phyloP scores from a whole-genome alignment of 345 rosid genomes.

The Brassica cretica region DNA sequence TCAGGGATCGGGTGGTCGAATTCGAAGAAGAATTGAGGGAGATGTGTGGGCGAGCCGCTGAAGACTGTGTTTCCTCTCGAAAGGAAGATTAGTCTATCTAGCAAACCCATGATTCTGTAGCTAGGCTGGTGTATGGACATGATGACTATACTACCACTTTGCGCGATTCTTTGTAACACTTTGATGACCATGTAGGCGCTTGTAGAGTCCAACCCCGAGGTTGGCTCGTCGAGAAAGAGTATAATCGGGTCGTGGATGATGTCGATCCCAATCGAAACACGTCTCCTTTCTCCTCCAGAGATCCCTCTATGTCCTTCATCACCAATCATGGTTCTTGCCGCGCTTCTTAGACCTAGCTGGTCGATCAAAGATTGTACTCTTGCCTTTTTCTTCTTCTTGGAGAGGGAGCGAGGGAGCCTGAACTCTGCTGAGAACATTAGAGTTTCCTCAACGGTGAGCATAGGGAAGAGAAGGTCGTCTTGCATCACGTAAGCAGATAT shows the following conservation, averaged over 20 bases:
- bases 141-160: constrained; percentile 85
- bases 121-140: constrained; percentile 98
- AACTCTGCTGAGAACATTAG: constrained; percentile 94
- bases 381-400: constrained; percentile 64
- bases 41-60: constrained; percentile 59
- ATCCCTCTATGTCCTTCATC: constrained; percentile 95
- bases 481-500: constrained; percentile 98
- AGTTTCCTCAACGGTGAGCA: constrained; percentile 93
- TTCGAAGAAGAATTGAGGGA: constrained; percentile 64
- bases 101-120: constrained; percentile 70
- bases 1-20: constrained; percentile 89
- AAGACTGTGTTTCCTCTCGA: constrained; percentile 79
- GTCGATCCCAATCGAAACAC: constrained; percentile 82
- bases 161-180: constrained; percentile 83
- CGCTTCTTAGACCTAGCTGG: constrained; percentile 67
- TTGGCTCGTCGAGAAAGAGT: constrained; percentile 88
- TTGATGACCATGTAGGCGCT: constrained; percentile 95
- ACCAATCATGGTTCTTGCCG: constrained; percentile 85
- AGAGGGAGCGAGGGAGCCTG: constrained; percentile 83
- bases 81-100: constrained; percentile 74
- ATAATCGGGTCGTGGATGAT: constrained; percentile 85
- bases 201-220: constrained; percentile 92
- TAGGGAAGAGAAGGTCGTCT: constrained; percentile 89
- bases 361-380: constrained; percentile 89
- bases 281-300: constrained; percentile 89